These are phyloP conservation scores for Epichloe coenophiala DNA, from an alignment of 2,329 filamentous ascomycete species.

Conservation along the genomic window DNA sequence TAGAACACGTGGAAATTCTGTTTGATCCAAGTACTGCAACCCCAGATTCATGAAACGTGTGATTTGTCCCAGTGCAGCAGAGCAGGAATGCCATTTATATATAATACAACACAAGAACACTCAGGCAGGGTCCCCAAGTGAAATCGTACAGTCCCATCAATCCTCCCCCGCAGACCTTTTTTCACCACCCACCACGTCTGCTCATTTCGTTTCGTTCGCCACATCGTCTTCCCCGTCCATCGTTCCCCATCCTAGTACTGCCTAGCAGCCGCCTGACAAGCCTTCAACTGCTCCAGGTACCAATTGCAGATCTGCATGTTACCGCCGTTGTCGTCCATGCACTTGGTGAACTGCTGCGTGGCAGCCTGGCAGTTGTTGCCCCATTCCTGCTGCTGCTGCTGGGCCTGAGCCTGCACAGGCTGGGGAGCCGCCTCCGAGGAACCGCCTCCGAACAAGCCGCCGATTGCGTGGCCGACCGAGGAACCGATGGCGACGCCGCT, in stretches of 20 bases:
- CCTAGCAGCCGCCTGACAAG: conserved; percentile 66
- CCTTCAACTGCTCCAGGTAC: conserved; percentile 96
- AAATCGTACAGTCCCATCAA: too few species aligned
- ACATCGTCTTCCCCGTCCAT: not conserved
- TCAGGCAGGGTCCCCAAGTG: too few species aligned
- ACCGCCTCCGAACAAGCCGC: conserved; percentile 71
- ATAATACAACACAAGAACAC: conserved; percentile 10
- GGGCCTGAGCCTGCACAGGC: conserved; percentile 36
- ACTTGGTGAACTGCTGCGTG: conserved; percentile 77
- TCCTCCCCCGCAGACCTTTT: not conserved
- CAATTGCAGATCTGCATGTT: conserved; percentile 94
- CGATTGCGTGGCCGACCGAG: conserved; percentile 87
- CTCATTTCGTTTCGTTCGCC: not conserved
- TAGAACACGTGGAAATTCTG: too few species aligned
- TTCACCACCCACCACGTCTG: not conserved
- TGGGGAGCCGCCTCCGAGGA: conserved; percentile 37
- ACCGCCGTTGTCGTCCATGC: conserved; percentile 89
- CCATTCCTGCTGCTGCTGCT: conserved; percentile 39
- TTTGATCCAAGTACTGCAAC: not conserved
- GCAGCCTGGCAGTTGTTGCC: conserved; percentile 62
- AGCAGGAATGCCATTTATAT: conserved; percentile 14
- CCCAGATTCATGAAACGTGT: not conserved
- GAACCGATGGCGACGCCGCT: conserved; percentile 96
- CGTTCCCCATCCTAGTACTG: conserved; percentile 43
- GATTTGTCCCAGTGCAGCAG: conserved; percentile 6